Conservation (phyloP, 2,329 filamentous ascomycete species). For the Akanthomyces uredinophilus region DNA sequence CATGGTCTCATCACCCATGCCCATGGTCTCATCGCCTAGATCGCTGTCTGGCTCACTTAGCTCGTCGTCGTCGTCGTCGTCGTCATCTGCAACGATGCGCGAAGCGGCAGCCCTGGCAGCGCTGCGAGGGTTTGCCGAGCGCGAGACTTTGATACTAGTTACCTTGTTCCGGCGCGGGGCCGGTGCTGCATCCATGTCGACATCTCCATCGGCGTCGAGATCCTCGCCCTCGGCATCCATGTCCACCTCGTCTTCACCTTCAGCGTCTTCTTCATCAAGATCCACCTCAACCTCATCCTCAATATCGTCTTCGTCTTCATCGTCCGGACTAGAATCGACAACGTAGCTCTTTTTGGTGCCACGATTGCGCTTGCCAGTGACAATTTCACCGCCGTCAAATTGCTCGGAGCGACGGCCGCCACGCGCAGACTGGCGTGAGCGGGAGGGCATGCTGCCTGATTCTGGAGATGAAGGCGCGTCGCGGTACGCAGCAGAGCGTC, state of each 20-base stretch:
- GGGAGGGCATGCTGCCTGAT: constrained; percentile 31
- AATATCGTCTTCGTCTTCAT: constrained; percentile 39
- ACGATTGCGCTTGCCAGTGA: constrained; percentile 48
- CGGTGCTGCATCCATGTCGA: constrained; percentile 39
- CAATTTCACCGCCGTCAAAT: constrained; percentile 42
- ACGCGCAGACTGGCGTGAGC: constrained; percentile 40
- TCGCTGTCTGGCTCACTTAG: constrained; percentile 42
- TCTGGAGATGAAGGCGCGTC: constrained; percentile 45
- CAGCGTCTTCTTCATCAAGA: constrained; percentile 35
- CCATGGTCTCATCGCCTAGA: constrained; percentile 24
- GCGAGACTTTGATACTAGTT: constrained; percentile 43
- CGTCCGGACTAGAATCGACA: constrained; percentile 50
- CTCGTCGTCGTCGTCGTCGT: constrained; percentile 50
- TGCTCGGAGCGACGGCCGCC: constrained; percentile 32
- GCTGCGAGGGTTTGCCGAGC: constrained; percentile 24
- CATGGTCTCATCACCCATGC: constrained; percentile 41
- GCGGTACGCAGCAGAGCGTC: constrained; percentile 40
- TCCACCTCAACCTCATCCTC: constrained; percentile 31
- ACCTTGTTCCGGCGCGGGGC: constrained; percentile 24
- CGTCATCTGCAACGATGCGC: constrained; percentile 27
- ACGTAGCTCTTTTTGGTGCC: constrained; percentile 56
- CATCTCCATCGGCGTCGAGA: constrained; percentile 35
- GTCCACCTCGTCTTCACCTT: constrained; percentile 30
- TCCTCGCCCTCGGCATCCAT: constrained; percentile 37
- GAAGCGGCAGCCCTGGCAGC: constrained; percentile 23